Percentiles rank a stretch among this genome's conserved stretches.
Conservation (phyloP, 2,329 filamentous ascomycete species). For the Aspergillus proliferans region DNA sequence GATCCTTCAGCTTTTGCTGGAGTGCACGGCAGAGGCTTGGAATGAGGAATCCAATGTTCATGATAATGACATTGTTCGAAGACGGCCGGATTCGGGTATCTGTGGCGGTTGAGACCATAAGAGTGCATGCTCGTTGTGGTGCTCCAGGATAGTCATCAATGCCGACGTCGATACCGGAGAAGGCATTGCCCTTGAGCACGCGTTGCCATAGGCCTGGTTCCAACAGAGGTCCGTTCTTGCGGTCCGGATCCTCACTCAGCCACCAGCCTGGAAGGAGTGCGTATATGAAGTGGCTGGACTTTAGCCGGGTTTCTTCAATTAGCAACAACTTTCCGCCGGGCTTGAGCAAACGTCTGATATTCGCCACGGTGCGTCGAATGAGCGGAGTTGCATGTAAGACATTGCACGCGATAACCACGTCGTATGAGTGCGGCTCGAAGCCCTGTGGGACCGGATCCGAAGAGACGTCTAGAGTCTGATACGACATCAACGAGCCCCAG, state of each 20-base stretch:
- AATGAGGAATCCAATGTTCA: neutral
- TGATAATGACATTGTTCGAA: neutral
- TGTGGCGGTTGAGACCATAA: neutral
- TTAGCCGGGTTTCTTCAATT: slow-evolving; percentile 5
- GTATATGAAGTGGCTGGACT: slow-evolving; percentile 1
- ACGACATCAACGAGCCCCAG: slow-evolving; percentile 20
- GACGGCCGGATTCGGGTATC: neutral
- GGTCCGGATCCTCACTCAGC: slow-evolving; percentile 16
- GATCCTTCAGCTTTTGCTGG: neutral
- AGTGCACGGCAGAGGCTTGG: neutral
- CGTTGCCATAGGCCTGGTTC: slow-evolving; percentile 14
- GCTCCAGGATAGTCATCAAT: neutral
- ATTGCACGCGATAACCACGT: slow-evolving; percentile 26
- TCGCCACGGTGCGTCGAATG: slow-evolving; percentile 19
- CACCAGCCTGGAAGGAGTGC: slow-evolving; percentile 29
- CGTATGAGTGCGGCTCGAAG: slow-evolving; percentile 19
- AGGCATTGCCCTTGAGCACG: slow-evolving; percentile 17
- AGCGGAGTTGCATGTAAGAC: slow-evolving; percentile 24
- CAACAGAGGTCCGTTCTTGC: slow-evolving; percentile 7
- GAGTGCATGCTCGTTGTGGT: neutral
- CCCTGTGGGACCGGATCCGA: slow-evolving; percentile 20
- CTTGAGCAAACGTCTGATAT: slow-evolving; percentile 22
- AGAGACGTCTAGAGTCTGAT: slow-evolving; percentile 21
- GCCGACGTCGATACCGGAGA: slow-evolving; percentile 21
- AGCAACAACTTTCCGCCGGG: slow-evolving; percentile 23